These are phyloP conservation scores for Mycena galopus DNA, from an alignment of 768 basidiomycete genomes.

Conservation along the genomic window DNA sequence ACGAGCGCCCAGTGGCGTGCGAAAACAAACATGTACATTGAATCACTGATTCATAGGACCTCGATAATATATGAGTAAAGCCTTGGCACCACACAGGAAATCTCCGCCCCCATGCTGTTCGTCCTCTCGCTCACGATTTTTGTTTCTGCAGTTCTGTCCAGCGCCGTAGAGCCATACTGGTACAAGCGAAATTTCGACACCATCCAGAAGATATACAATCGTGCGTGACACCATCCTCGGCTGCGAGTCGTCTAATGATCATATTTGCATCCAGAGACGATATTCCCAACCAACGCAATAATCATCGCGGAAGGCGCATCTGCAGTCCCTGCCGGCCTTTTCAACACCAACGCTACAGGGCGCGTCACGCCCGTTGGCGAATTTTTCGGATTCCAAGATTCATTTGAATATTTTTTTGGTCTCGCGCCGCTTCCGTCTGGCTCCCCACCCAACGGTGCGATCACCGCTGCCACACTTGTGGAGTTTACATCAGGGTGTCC, in stretches of 20 bases:
- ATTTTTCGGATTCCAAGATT: constrained; percentile 23
- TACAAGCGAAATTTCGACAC: neutral
- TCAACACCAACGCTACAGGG: constrained; percentile 24
- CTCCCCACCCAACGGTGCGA: constrained; percentile 4
- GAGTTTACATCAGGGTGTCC: constrained; percentile 12
- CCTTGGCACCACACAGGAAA: too few species aligned
- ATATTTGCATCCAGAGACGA: neutral
- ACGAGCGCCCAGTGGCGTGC: too few species aligned
- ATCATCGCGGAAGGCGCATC: constrained; percentile 15
- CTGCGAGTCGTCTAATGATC: neutral
- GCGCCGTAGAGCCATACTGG: neutral
- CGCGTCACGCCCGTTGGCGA: constrained; percentile 22
- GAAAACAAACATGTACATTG: too few species aligned
- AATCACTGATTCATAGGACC: too few species aligned
- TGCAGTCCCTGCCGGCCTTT: constrained; percentile 20
- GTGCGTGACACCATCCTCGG: neutral
- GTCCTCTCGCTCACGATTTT: neutral
- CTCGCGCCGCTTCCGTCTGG: constrained; percentile 21
- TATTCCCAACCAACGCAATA: constrained; percentile 17
- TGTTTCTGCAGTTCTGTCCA: neutral
- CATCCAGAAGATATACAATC: constrained; percentile 1
- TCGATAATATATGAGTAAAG: too few species aligned
- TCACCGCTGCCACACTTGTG: constrained; percentile 5
- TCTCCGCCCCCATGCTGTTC: too few species aligned
- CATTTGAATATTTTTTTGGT: constrained; percentile 30